These are phyloP conservation scores for Meredithiella fracta DNA, from an alignment of 2,329 filamentous ascomycete genomes.

Conservation along the genomic window DNA sequence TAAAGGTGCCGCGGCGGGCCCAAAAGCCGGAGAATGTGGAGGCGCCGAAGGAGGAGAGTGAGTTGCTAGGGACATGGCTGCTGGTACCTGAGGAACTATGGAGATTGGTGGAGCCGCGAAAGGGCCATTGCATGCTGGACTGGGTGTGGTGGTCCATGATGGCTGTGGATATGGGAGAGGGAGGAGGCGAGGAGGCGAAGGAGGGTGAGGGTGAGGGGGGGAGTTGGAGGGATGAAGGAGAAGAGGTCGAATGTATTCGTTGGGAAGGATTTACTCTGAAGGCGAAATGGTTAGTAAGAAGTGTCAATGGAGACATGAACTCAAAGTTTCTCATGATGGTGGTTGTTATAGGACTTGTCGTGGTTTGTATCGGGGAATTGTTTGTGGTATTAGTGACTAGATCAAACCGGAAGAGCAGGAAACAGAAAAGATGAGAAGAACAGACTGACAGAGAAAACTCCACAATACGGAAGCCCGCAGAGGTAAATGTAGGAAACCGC, in stretches of 20 bases:
- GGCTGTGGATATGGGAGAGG: neutral
- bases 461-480: no score
- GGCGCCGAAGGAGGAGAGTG: constrained; percentile 2
- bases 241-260: constrained; percentile 1
- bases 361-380: neutral
- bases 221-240: neutral
- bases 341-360: neutral
- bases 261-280: constrained; percentile 7
- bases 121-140: constrained; percentile 15
- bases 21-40: constrained; percentile 11
- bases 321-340: neutral
- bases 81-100: constrained; percentile 7
- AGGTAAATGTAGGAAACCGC: no score
- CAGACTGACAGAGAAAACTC: no score
- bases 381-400: no score
- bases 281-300: constrained; percentile 7
- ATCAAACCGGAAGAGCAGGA: no score
- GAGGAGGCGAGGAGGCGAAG: neutral
- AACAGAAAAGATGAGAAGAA: no score
- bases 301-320: neutral
- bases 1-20: constrained; percentile 10
- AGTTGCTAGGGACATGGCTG: neutral
- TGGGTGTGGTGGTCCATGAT: constrained; percentile 5
- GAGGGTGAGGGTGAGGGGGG: neutral
- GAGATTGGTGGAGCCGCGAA: constrained; percentile 12